These are phyloP conservation scores for Auriscalpium orientale DNA, from an alignment of 768 basidiomycete genomes.

Conservation along the genomic window DNA sequence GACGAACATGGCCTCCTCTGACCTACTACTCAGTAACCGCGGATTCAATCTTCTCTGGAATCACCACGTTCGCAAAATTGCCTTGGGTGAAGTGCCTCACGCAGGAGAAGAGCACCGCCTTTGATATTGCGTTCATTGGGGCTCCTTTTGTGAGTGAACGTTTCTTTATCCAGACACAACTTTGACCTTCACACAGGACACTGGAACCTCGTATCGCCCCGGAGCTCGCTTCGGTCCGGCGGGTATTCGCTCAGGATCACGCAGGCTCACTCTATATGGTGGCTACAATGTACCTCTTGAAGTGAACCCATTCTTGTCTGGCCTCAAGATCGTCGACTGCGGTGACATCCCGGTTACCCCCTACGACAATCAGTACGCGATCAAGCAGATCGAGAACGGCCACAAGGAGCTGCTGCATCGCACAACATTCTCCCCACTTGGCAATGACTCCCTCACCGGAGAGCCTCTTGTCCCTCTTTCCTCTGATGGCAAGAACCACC, in stretches of 20 bases:
- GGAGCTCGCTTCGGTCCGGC: slow-evolving; percentile 84
- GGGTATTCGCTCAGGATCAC: slow-evolving; percentile 73
- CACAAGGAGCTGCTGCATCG: slow-evolving; percentile 67
- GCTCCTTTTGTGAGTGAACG: slow-evolving; percentile 56
- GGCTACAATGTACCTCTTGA: slow-evolving; percentile 73
- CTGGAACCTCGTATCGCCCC: slow-evolving; percentile 69
- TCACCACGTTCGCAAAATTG: slow-evolving; percentile 82
- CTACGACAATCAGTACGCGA: slow-evolving; percentile 68
- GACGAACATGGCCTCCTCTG: not conserved
- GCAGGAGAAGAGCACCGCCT: slow-evolving; percentile 43
- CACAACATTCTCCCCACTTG: slow-evolving; percentile 50
- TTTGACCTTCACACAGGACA: slow-evolving; percentile 37
- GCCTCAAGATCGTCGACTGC: slow-evolving; percentile 66
- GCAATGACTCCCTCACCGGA: slow-evolving; percentile 56
- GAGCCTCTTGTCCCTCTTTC: slow-evolving; percentile 50
- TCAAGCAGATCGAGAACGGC: slow-evolving; percentile 66
- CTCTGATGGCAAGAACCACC: slow-evolving; percentile 66
- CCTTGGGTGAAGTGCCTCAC: slow-evolving; percentile 78
- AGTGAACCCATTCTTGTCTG: slow-evolving; percentile 64
- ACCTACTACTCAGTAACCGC: slow-evolving; percentile 47
- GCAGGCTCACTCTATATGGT: slow-evolving; percentile 66
- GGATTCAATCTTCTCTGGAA: slow-evolving; percentile 75
- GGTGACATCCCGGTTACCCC: slow-evolving; percentile 75
- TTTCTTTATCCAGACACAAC: not conserved
- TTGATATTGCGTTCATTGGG: slow-evolving; percentile 81